Percentiles rank a stretch among this genome's conserved stretches.
Evolutionary conservation across 2,329 filamentous ascomycete species (phyloP).

Genomic region (Fusarium sp.): DNA sequence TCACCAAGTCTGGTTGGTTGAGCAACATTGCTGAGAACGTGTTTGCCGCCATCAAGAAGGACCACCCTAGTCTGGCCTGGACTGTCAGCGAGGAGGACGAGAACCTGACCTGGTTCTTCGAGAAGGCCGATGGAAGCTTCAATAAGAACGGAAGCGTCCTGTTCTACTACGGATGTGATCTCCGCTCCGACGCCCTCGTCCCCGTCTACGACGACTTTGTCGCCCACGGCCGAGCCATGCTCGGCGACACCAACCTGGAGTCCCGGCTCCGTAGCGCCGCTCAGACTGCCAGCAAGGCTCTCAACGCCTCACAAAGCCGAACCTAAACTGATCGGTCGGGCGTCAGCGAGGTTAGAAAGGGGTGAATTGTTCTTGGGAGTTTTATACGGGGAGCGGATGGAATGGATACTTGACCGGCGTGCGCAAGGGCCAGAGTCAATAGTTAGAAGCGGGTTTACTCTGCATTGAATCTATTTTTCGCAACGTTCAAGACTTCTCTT

Average conservation of each 20-base stretch:
- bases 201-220: conserved; percentile 88
- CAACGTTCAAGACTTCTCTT: neutral
- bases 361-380: conserved; percentile 14
- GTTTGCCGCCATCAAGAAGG: conserved; percentile 92
- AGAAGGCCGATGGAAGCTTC: conserved; percentile 94
- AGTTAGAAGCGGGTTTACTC: conserved; percentile 10
- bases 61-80: conserved; percentile 91
- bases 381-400: neutral
- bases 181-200: conserved; percentile 79
- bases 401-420: neutral
- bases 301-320: conserved; percentile 47
- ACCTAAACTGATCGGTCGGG: conserved; percentile 12
- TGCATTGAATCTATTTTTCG: neutral
- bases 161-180: conserved; percentile 95
- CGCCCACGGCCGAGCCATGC: conserved; percentile 84
- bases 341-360: conserved; percentile 9
- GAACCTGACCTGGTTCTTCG: conserved; percentile 98
- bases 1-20: conserved; percentile 94
- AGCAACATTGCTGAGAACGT: conserved; percentile 96
- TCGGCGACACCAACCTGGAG: conserved; percentile 90
- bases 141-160: conserved; percentile 88
- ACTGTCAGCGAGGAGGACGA: conserved; percentile 97
- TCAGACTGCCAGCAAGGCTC: conserved; percentile 71
- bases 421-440: neutral
- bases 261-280: conserved; percentile 85